Percentiles rank a stretch among this genome's conserved stretches.
These are phyloP conservation scores for Trichosporon sp. DNA, from an alignment of 1,284 basidiomycete genomes.

Conservation along the genomic window DNA sequence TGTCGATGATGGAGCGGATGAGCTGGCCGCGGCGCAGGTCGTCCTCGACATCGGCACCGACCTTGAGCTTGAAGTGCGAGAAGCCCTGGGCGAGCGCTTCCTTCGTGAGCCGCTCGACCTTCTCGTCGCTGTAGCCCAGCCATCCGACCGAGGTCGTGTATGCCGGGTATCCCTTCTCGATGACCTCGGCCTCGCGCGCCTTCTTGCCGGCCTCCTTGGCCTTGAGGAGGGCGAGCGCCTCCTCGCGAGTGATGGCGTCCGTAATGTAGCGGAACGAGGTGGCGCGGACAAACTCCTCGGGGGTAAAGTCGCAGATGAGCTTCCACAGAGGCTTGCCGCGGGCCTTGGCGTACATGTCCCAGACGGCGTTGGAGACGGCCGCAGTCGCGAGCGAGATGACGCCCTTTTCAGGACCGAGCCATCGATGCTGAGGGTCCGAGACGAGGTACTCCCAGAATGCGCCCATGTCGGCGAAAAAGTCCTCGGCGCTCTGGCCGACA, in stretches of 20 bases:
- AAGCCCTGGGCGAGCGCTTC: conserved; percentile 83
- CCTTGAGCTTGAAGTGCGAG: conserved; percentile 98
- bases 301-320: conserved; percentile 62
- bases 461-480: conserved; percentile 86
- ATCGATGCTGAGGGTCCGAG: conserved; percentile 83
- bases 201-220: conserved; percentile 74
- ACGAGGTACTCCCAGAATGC: conserved; percentile 62
- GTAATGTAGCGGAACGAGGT: conserved; percentile 90
- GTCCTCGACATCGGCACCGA: conserved; percentile 77
- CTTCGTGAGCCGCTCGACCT: conserved; percentile 80
- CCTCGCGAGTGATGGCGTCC: conserved; percentile 86
- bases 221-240: conserved; percentile 81
- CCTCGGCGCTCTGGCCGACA: conserved; percentile 79
- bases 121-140: conserved; percentile 90
- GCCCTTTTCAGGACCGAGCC: conserved; percentile 65
- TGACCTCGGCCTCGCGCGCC: conserved; percentile 73
- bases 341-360: conserved; percentile 61
- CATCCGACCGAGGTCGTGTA: conserved; percentile 94
- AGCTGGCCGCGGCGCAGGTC: conserved; percentile 84
- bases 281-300: conserved; percentile 80
- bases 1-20: conserved; percentile 91
- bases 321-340: conserved; percentile 63
- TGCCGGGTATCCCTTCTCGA: conserved; percentile 75
- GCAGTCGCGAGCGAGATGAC: conserved; percentile 62
- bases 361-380: conserved; percentile 61